Base-by-base conservation (phyloP, 495 filamentous ascomycete species). In the Aspergillus nanangensis region DNA sequence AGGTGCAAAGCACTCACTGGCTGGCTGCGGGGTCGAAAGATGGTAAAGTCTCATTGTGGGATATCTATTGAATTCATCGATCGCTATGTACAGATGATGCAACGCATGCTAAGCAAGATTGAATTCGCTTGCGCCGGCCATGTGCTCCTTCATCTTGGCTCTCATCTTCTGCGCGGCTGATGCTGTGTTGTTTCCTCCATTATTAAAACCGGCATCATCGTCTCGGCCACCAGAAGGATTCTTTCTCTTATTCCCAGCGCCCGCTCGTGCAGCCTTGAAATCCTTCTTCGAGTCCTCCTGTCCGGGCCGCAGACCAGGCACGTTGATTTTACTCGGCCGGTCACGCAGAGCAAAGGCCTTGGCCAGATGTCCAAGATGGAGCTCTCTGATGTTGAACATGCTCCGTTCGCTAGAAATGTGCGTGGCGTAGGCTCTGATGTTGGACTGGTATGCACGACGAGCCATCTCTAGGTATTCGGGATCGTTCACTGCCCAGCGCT, bases 31-130 rank as follows among this genome's bases (percentile, higher is more conserved):
- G 94, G 3, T 85, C 87, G 44, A 98, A 97, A 62, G 93, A 98
- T 67, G 94, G 92, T 22, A 97, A 93, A 58, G 84, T 97, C 45
- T 92, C 87, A 58, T 72, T 98, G 65, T 98, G 93, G 93, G 90
- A 93, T 72, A 87, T 94, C 50, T 98, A 86, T 73, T 96, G 62
- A 77, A 47, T 55, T 48, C 51, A 62, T 57, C 43, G 34, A 57
- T 49, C 32, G 36, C 45, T 55, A 54, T 59, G 53, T 62, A 51
- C 50, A 48, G 33, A 33, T n/a, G 41, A 14, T 18, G 50, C 21
- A 56, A 51, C 5, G 25, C 25, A 29, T 11, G 25, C 25, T 60
- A 95, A 4, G 88, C 90, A 57, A 96, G 78, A 66, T 96, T 96
- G 61, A 95, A 96, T 67, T 96, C 90, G 55, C 75, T 81, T 10